Evolutionary conservation across 495 filamentous ascomycete genomes (phyloP).

Genomic region (Penicillium silybi): DNA sequence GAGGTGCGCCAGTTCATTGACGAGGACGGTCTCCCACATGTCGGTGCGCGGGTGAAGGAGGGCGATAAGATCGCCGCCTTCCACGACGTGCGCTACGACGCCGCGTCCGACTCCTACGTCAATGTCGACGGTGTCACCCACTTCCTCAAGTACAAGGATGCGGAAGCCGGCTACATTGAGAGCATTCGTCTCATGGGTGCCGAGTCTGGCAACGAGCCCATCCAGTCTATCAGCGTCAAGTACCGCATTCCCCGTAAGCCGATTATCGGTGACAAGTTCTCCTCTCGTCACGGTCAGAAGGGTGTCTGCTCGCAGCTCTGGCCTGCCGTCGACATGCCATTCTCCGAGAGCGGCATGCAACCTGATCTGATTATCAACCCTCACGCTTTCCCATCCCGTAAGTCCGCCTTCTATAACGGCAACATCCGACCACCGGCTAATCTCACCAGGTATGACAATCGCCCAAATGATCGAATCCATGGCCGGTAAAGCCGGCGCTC

Average conservation of each 20-base stretch:
- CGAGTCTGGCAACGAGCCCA: slow-evolving; percentile 74
- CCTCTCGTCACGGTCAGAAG: slow-evolving; percentile 56
- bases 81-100: slow-evolving; percentile 80
- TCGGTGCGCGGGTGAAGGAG: slow-evolving; percentile 70
- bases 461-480: slow-evolving; percentile 99
- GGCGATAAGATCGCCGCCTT: slow-evolving; percentile 84
- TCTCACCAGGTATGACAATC: slow-evolving; percentile 75
- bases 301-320: slow-evolving; percentile 92
- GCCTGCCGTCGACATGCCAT: slow-evolving; percentile 92
- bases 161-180: slow-evolving; percentile 82
- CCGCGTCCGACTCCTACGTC: slow-evolving; percentile 51
- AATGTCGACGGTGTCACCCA: slow-evolving; percentile 78
- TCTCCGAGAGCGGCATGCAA: slow-evolving; percentile 94
- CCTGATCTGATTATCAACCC: slow-evolving; percentile 99
- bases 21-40: slow-evolving; percentile 76
- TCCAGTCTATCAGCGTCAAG: slow-evolving; percentile 84
- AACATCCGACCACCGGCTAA: slow-evolving; percentile 9
- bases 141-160: slow-evolving; percentile 86
- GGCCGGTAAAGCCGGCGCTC: slow-evolving; percentile 88
- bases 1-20: slow-evolving; percentile 68
- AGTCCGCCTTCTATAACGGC: slow-evolving; percentile 10
- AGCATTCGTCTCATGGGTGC: slow-evolving; percentile 86
- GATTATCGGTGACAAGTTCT: slow-evolving; percentile 75
- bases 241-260: slow-evolving; percentile 86
- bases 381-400: slow-evolving; percentile 97